Evolutionary conservation across 2,329 filamentous ascomycete species (phyloP).

Genomic region (Cercospora nicotianae): DNA sequence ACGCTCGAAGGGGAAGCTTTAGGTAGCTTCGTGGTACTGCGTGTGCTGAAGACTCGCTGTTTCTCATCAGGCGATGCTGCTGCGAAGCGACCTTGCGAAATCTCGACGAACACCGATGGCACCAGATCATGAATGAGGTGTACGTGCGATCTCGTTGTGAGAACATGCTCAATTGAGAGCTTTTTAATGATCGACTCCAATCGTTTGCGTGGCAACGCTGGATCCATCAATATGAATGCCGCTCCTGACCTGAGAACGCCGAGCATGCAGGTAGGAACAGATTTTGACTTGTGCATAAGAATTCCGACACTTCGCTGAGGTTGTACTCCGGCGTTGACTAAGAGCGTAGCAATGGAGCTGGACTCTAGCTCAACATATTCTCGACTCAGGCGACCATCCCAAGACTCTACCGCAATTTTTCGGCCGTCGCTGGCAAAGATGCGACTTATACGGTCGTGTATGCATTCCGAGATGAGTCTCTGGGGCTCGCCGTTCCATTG

Average conservation of each 20-base stretch:
- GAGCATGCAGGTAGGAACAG: background rate
- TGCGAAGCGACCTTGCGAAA: background rate
- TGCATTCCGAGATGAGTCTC: background rate
- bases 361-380: background rate
- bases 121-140: background rate
- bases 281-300: background rate
- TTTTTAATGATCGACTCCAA: background rate
- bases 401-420: background rate
- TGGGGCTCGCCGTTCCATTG: background rate
- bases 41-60: background rate
- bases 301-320: background rate
- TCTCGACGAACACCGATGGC: background rate
- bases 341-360: background rate
- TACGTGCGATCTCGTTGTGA: background rate
- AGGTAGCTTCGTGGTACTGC: background rate
- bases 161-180: background rate
- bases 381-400: background rate
- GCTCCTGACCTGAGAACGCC: background rate
- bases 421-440: background rate
- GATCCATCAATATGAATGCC: background rate
- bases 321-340: background rate
- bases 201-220: background rate
- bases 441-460: background rate
- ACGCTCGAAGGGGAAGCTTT: background rate
- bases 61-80: background rate